These are phyloP conservation scores for Arthrobotrys conoides DNA, from an alignment of 2,329 filamentous ascomycete species.

Conservation along the genomic window DNA sequence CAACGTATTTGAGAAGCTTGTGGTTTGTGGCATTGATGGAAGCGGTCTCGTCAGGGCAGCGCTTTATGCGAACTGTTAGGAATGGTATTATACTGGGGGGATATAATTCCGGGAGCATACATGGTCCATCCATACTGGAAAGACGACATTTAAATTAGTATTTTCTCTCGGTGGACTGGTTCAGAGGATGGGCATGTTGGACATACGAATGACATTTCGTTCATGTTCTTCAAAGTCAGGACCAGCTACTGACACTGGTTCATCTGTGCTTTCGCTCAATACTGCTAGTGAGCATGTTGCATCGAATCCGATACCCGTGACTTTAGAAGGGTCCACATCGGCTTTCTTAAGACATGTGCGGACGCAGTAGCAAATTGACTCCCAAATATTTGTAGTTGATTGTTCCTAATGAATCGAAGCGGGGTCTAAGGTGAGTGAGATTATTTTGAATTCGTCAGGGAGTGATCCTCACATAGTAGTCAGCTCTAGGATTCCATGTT, in stretches of 20 bases:
- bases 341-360: conserved; percentile 85
- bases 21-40: conserved; percentile 94
- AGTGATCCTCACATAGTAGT: conserved; percentile 70
- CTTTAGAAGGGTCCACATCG: conserved; percentile 79
- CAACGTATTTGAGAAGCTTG: conserved; percentile 94
- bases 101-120: conserved; percentile 49
- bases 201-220: conserved; percentile 82
- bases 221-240: conserved; percentile 88
- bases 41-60: conserved; percentile 88
- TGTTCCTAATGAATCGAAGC: conserved; percentile 77
- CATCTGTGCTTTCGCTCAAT: conserved; percentile 88
- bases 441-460: too few species aligned
- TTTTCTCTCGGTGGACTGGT: not conserved
- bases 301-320: conserved; percentile 95
- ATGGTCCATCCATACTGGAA: conserved; percentile 85
- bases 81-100: not conserved
- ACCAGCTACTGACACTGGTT: conserved; percentile 90
- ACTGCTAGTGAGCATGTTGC: conserved; percentile 98
- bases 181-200: not conserved
- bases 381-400: conserved; percentile 98
- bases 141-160: not conserved
- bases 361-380: conserved; percentile 90
- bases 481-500: conserved; percentile 71
- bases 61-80: conserved; percentile 68
- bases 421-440: too few species aligned